Evolutionary conservation across 176 grass and related monocot genomes (phyloP).

Genomic region (Carex littledalei): DNA sequence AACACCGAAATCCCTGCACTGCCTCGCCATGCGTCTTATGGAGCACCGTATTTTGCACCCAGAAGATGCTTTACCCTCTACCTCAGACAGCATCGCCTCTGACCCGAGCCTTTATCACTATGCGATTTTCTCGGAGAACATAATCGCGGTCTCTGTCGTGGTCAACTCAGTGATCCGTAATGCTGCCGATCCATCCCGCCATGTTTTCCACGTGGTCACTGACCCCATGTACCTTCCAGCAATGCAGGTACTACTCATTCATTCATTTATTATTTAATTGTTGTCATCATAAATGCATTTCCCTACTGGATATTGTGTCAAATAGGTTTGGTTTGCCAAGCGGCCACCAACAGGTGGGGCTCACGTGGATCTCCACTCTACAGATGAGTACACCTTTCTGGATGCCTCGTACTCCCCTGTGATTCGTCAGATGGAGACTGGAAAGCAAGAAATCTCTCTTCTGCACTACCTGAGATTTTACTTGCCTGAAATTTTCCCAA

Average conservation of each 20-base stretch:
- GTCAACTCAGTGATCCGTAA: conserved; percentile 63
- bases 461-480: conserved; percentile 87
- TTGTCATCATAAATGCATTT: not conserved
- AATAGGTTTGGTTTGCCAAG: conserved; percentile 59
- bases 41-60: conserved; percentile 67
- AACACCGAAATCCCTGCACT: conserved; percentile 90
- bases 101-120: conserved; percentile 73
- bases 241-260: conserved; percentile 46
- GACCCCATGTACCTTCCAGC: conserved; percentile 80
- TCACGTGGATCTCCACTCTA: conserved; percentile 65
- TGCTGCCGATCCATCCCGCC: conserved; percentile 55
- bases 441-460: conserved; percentile 54
- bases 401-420: conserved; percentile 78
- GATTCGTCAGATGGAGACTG: conserved; percentile 60
- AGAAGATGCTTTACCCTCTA: conserved; percentile 27
- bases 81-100: not conserved
- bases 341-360: conserved; percentile 56
- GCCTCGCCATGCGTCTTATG: conserved; percentile 96
- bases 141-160: conserved; percentile 77
- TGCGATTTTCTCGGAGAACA: conserved; percentile 77
- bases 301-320: not conserved
- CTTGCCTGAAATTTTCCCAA: conserved; percentile 79
- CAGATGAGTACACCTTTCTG: conserved; percentile 62
- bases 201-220: conserved; percentile 94
- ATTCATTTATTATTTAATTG: not conserved